These are phyloP conservation scores for Chlorella sp. DNA, from an alignment of 139 green algal species.

Conservation along the genomic window DNA sequence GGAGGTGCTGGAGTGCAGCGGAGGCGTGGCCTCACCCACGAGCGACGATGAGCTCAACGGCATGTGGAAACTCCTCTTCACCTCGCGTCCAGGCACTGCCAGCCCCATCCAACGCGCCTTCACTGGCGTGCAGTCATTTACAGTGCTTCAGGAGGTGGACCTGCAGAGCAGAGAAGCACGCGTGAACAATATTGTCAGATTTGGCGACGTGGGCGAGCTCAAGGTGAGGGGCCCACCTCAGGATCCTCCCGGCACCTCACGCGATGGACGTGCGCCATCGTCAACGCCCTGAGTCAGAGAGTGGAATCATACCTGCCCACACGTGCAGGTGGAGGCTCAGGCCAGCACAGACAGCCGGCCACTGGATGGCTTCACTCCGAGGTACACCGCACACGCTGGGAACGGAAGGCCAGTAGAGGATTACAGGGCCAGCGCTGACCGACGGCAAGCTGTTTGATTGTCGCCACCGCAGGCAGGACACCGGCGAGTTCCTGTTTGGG, in stretches of 20 bases:
- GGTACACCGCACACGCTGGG: conserved; percentile 14
- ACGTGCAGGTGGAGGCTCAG: conserved; percentile 67
- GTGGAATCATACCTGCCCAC: background rate
- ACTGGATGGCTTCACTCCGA: conserved; percentile 64
- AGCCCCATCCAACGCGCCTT: conserved; percentile 89
- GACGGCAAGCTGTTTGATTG: background rate
- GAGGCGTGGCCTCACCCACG: conserved; percentile 33
- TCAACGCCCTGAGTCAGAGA: background rate
- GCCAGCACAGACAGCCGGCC: conserved; percentile 60
- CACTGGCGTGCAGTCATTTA: conserved; percentile 80
- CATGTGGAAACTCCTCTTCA: conserved; percentile 85
- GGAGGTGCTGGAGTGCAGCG: conserved; percentile 44
- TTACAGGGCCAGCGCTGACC: background rate
- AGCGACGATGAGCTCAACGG: conserved; percentile 42
- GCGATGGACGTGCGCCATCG: background rate
- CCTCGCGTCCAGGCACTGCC: conserved; percentile 57
- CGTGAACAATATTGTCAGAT: conserved; percentile 82
- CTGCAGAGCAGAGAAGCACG: conserved; percentile 20
- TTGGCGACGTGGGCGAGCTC: conserved; percentile 58
- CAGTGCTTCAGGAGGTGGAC: conserved; percentile 74
- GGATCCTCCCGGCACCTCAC: background rate
- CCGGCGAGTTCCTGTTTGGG: conserved; percentile 1
- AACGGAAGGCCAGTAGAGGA: background rate
- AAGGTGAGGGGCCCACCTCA: conserved; percentile 14
- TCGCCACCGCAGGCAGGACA: conserved; percentile 39